A percentile compares a stretch with the other conserved stretches of the same genome.
These are phyloP conservation scores for Magnaporthiopsis incrustans DNA, from an alignment of 2,329 filamentous ascomycete species.

Conservation along the genomic window DNA sequence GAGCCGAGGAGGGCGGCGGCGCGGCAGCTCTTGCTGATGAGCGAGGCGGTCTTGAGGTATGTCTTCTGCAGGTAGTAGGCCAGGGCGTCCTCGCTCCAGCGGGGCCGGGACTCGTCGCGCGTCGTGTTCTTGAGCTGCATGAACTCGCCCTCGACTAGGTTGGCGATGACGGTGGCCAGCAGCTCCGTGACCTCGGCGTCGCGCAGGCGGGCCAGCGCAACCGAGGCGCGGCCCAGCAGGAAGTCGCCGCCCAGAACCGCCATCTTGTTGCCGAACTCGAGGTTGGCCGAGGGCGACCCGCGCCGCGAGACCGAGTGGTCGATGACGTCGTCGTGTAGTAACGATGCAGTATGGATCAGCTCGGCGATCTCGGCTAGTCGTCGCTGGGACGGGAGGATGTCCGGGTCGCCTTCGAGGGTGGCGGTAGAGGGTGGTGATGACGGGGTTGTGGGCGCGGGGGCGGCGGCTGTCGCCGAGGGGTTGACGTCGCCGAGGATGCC, in stretches of 20 bases:
- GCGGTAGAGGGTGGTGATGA: not conserved
- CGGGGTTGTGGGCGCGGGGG: constrained; percentile 39
- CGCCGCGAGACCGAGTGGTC: constrained; percentile 83
- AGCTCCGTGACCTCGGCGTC: constrained; percentile 94
- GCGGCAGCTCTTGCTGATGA: constrained; percentile 94
- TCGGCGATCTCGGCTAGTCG: constrained; percentile 94
- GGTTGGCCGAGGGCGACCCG: constrained; percentile 79
- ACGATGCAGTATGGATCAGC: constrained; percentile 91
- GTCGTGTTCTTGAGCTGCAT: constrained; percentile 99
- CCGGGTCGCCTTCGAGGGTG: constrained; percentile 37
- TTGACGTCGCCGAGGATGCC: constrained; percentile 71
- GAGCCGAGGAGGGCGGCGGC: constrained; percentile 81
- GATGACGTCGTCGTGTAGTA: constrained; percentile 97
- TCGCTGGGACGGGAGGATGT: constrained; percentile 87
- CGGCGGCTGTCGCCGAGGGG: constrained; percentile 47
- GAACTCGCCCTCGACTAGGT: constrained; percentile 96
- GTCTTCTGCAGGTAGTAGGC: constrained; percentile 97
- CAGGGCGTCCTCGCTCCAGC: constrained; percentile 82
- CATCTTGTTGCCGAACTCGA: constrained; percentile 99
- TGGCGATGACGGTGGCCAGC: constrained; percentile 91
- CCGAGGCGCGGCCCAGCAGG: constrained; percentile 82
- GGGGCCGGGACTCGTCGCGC: constrained; percentile 73
- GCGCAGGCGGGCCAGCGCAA: constrained; percentile 80
- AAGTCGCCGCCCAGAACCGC: constrained; percentile 97
- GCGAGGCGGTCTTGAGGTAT: constrained; percentile 89